A percentile compares a stretch with the other conserved stretches of the same genome.
phyloP scores from a whole-genome alignment of 176 grass and related monocot species.

The Carex parvula region DNA sequence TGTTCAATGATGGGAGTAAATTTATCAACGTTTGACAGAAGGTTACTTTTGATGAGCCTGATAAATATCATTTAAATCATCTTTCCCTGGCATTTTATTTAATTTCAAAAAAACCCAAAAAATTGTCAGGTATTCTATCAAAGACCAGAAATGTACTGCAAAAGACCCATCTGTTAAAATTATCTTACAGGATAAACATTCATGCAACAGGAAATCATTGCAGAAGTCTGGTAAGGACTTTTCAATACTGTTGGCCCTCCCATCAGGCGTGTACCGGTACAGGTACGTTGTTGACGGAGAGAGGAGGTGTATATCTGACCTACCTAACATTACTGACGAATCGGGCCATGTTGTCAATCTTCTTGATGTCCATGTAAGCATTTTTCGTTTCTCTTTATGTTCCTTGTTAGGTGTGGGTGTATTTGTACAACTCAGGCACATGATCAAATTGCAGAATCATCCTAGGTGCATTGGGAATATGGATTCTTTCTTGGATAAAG shows the following conservation, averaged over 20 bases:
- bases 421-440: not conserved
- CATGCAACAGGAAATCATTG: constrained; percentile 58
- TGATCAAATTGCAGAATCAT: not conserved
- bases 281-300: constrained; percentile 91
- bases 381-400: not conserved
- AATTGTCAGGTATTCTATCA: not conserved
- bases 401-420: not conserved
- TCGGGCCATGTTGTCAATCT: constrained; percentile 73
- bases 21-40: not conserved
- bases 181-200: not conserved
- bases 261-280: constrained; percentile 86
- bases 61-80: not conserved
- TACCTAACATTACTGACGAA: constrained; percentile 72
- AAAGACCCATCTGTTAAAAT: not conserved
- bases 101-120: not conserved
- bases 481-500: not conserved
- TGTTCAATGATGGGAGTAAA: not conserved
- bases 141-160: not conserved
- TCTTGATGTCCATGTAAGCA: constrained; percentile 94
- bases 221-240: constrained; percentile 92
- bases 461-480: not conserved
- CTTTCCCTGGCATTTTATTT: not conserved
- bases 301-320: constrained; percentile 64
- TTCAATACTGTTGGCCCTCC: constrained; percentile 80
- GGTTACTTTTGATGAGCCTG: not conserved